Percentiles rank a stretch among this genome's conserved stretches.
Evolutionary conservation across 1,139 yeast genomes (phyloP).

Genomic region (Suhomyces yuchorum): DNA sequence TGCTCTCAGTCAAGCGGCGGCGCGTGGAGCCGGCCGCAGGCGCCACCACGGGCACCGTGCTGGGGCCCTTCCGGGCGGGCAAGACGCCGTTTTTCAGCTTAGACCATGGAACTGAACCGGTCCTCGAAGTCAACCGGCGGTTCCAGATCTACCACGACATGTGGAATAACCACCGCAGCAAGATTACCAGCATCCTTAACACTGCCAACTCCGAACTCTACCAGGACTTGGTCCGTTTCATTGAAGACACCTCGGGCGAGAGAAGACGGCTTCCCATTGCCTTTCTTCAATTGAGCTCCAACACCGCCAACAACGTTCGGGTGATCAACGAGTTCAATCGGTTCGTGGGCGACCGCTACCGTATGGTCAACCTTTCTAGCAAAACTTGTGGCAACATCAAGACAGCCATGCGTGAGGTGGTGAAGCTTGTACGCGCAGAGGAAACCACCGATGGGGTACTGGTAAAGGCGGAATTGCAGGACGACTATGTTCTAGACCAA

Average conservation of each 20-base stretch:
- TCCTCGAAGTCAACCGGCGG: constrained; percentile 35
- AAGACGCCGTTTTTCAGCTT: constrained; percentile 38
- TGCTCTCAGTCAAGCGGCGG: constrained; percentile 14
- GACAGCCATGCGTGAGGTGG: constrained; percentile 40
- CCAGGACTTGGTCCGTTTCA: constrained; percentile 32
- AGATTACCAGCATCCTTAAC: constrained; percentile 41
- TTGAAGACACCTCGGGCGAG: constrained; percentile 17
- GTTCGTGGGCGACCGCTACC: constrained; percentile 25
- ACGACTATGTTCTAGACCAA: constrained; percentile 13
- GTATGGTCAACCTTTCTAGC: constrained; percentile 42
- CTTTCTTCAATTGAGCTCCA: constrained; percentile 54
- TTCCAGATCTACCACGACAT: constrained; percentile 40
- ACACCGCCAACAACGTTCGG: constrained; percentile 56
- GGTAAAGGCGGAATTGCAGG: neutral
- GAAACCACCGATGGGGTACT: constrained; percentile 11
- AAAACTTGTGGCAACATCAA: constrained; percentile 47
- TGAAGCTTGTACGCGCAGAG: constrained; percentile 30
- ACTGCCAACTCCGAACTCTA: constrained; percentile 43
- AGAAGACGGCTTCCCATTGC: constrained; percentile 40
- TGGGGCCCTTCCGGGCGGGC: neutral
- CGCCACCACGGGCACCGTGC: neutral
- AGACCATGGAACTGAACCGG: constrained; percentile 44
- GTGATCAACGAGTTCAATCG: constrained; percentile 46
- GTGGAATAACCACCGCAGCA: constrained; percentile 40
- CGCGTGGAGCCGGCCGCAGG: constrained; percentile 3